A percentile compares a stretch with the other conserved stretches of the same genome.
Evolutionary conservation across 192 early-diverging fungal genomes (phyloP).

Genomic region (Phycomyces nitens): DNA sequence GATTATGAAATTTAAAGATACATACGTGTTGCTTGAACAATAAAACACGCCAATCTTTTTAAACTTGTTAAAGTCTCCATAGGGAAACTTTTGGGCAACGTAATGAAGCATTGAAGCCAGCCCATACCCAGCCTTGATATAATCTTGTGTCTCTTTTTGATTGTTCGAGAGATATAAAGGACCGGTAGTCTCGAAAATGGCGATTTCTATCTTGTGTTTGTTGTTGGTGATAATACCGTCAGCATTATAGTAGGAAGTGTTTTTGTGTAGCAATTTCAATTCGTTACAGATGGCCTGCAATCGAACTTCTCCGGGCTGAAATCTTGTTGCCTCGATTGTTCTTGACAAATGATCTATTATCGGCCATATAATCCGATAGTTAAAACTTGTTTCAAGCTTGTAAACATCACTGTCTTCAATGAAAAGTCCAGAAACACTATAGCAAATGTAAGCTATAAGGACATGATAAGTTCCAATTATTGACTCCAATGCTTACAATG

Average conservation of each 20-base stretch:
- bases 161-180: not conserved
- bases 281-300: conserved; percentile 3
- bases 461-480: conserved; percentile 5
- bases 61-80: conserved; percentile 3
- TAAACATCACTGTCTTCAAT: conserved; percentile 7
- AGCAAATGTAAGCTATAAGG: conserved; percentile 7
- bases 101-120: conserved; percentile 6
- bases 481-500: conserved; percentile 2
- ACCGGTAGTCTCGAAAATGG: conserved; percentile 1
- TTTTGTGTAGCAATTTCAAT: conserved; percentile 1
- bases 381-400: conserved; percentile 4
- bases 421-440: conserved; percentile 7
- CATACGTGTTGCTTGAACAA: conserved; percentile 2
- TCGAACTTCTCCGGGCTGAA: conserved; percentile 9
- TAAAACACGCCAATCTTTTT: not conserved
- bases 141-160: conserved; percentile 3
- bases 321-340: conserved; percentile 9
- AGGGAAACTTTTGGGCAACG: conserved; percentile 1
- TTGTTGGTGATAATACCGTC: conserved; percentile 4
- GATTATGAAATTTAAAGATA: not conserved
- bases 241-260: conserved; percentile 4
- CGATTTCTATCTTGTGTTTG: conserved; percentile 12
- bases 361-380: conserved; percentile 6
- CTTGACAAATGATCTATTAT: conserved; percentile 5
- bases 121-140: conserved; percentile 3